These are phyloP conservation scores for Vitis rupestris DNA, from an alignment of 164 flowering plant genomes.

Conservation along the genomic window DNA sequence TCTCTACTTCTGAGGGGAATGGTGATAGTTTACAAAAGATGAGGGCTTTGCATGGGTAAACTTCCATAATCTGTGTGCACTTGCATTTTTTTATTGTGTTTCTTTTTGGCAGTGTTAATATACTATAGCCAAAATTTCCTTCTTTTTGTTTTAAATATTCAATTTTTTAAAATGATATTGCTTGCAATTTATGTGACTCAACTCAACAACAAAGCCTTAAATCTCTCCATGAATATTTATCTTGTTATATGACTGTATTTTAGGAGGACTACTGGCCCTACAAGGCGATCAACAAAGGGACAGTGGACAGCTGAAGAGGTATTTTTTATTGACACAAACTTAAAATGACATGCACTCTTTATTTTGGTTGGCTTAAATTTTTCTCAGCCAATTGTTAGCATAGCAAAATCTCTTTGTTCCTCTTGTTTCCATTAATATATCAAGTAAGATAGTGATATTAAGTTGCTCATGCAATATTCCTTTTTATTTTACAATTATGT, in stretches of 20 bases:
- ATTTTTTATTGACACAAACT: neutral
- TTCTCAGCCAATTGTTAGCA: neutral
- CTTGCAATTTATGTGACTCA: no score
- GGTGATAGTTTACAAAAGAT: constrained; percentile 35
- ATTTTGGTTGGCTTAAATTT: neutral
- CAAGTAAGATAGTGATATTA: no score
- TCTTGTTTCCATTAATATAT: no score
- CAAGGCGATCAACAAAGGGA: constrained; percentile 96
- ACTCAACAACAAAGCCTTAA: no score
- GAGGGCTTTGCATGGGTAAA: constrained; percentile 66
- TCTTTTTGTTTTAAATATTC: no score
- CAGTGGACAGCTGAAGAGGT: constrained; percentile 99
- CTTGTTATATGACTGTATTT: constrained; percentile 9
- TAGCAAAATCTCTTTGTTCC: no score
- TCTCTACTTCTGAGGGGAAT: constrained; percentile 31
- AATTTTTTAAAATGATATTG: no score
- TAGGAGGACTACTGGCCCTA: constrained; percentile 96
- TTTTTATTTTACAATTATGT: no score
- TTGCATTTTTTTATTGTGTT: neutral
- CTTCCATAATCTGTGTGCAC: constrained; percentile 3
- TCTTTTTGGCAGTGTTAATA: neutral
- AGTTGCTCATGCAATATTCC: no score
- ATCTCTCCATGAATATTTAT: no score
- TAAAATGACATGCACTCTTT: no score
- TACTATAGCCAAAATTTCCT: neutral